Conservation (phyloP, 345 rosid species). For the Stellera chamaejasme region DNA sequence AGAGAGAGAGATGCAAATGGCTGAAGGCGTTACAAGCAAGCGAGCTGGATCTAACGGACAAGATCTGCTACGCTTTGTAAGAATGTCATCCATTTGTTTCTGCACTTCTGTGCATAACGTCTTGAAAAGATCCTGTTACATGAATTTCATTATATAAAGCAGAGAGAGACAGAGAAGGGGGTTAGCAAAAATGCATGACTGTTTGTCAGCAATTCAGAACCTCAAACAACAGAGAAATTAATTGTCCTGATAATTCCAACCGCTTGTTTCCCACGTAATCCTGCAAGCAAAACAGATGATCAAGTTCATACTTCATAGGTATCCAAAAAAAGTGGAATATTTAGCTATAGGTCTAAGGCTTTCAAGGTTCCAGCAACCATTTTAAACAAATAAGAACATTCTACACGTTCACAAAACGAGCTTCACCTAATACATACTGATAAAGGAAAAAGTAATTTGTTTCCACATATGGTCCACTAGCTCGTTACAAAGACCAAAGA, state of each 20-base stretch:
- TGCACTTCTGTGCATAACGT: conserved; percentile 54
- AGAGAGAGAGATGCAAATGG: too few relatives aligned
- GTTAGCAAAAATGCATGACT: conserved; percentile 3
- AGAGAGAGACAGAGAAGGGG: conserved; percentile 4
- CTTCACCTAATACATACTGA: too few relatives aligned
- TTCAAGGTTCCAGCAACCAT: too few relatives aligned
- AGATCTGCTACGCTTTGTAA: conserved; percentile 42
- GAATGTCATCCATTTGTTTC: conserved; percentile 30
- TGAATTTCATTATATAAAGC: not conserved
- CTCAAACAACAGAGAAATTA: conserved; percentile 92
- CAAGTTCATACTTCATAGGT: too few relatives aligned
- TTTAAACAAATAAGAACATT: too few relatives aligned
- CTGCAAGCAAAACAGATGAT: conserved; percentile 23
- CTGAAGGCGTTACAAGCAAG: conserved; percentile 33
- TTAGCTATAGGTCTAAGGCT: too few relatives aligned
- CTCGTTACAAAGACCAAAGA: too few relatives aligned
- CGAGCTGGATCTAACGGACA: conserved; percentile 51
- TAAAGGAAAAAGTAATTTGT: too few relatives aligned
- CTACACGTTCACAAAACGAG: too few relatives aligned
- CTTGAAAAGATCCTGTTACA: conserved; percentile 78
- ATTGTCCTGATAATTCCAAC: conserved; percentile 85
- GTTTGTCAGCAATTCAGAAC: conserved; percentile 21
- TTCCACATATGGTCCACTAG: too few relatives aligned
- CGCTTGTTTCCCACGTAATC: conserved; percentile 98
- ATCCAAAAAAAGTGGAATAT: too few relatives aligned